Conservation (phyloP, 192 early-diverging fungal species). For the Nowakowskiella sp. region DNA sequence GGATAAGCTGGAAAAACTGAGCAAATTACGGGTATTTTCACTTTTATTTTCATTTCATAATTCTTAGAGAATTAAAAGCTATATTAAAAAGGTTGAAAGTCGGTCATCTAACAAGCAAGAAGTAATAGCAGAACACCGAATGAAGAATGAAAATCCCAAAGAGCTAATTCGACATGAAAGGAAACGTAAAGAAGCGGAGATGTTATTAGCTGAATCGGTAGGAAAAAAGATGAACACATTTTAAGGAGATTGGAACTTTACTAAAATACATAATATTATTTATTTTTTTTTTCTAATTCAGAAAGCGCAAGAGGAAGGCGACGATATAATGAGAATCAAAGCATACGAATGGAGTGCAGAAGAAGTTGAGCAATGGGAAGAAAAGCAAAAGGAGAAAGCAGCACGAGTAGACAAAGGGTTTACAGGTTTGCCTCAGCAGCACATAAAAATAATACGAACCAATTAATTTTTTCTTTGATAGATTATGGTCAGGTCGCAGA, state of each 20-base stretch:
- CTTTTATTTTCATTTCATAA: no score
- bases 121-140: slow-evolving; percentile 66
- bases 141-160: slow-evolving; percentile 55
- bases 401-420: slow-evolving; percentile 67
- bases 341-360: slow-evolving; percentile 82
- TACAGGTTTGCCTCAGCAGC: slow-evolving; percentile 43
- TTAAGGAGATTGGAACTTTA: background rate
- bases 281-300: slow-evolving; percentile 5
- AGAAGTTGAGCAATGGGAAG: slow-evolving; percentile 75
- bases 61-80: slow-evolving; percentile 36
- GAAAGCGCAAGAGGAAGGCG: slow-evolving; percentile 56
- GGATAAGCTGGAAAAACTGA: no score
- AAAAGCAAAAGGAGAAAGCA: slow-evolving; percentile 65
- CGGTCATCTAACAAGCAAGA: slow-evolving; percentile 80
- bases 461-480: slow-evolving; percentile 21
- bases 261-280: background rate
- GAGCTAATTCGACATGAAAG: slow-evolving; percentile 58
- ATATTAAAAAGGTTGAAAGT: no score
- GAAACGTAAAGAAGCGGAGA: slow-evolving; percentile 64
- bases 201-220: slow-evolving; percentile 51
- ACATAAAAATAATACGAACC: background rate
- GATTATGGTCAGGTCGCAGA: slow-evolving; percentile 77
- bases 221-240: background rate
- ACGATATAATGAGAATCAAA: slow-evolving; percentile 75
- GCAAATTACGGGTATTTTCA: no score